These are phyloP conservation scores for Fusarium nisikadoi DNA, from an alignment of 2,329 filamentous ascomycete genomes.

Conservation along the genomic window DNA sequence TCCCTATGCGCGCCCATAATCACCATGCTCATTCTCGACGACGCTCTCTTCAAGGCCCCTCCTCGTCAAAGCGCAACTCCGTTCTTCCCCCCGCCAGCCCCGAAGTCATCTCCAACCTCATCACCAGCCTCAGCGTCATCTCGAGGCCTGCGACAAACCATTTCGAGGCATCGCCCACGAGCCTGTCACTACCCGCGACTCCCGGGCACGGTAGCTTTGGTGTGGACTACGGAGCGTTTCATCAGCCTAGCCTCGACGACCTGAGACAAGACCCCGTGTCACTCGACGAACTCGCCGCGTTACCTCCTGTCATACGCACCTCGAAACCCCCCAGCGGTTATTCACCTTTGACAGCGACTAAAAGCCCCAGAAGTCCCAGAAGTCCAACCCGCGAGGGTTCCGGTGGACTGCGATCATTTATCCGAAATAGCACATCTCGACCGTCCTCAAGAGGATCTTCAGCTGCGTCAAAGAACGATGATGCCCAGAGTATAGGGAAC, in stretches of 20 bases:
- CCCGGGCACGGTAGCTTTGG: slow-evolving; percentile 69
- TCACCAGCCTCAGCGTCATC: slow-evolving; percentile 75
- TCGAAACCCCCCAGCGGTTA: slow-evolving; percentile 82
- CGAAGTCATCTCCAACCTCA: slow-evolving; percentile 76
- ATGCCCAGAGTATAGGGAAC: slow-evolving; percentile 71
- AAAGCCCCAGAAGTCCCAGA: slow-evolving; percentile 59
- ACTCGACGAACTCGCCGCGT: slow-evolving; percentile 69
- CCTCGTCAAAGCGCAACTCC: slow-evolving; percentile 30
- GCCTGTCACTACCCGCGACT: slow-evolving; percentile 51
- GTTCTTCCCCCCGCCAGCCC: slow-evolving; percentile 64
- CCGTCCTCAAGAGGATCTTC: slow-evolving; percentile 69
- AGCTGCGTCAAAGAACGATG: slow-evolving; percentile 65
- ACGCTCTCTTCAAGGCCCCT: slow-evolving; percentile 30
- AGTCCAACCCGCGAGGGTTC: slow-evolving; percentile 61
- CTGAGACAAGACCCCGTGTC: slow-evolving; percentile 58
- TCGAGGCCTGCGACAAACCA: slow-evolving; percentile 74
- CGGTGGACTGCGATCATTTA: slow-evolving; percentile 67
- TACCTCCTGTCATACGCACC: slow-evolving; percentile 80
- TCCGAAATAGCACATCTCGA: slow-evolving; percentile 63
- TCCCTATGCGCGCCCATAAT: slow-evolving; percentile 44
- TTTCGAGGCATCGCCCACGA: slow-evolving; percentile 69
- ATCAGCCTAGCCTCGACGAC: slow-evolving; percentile 61
- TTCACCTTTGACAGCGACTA: slow-evolving; percentile 75
- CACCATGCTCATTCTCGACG: slow-evolving; percentile 26
- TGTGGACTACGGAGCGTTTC: slow-evolving; percentile 77